These are phyloP conservation scores for Psidium friedrichsthalianum DNA, from an alignment of 345 rosid genomes.

Conservation along the genomic window DNA sequence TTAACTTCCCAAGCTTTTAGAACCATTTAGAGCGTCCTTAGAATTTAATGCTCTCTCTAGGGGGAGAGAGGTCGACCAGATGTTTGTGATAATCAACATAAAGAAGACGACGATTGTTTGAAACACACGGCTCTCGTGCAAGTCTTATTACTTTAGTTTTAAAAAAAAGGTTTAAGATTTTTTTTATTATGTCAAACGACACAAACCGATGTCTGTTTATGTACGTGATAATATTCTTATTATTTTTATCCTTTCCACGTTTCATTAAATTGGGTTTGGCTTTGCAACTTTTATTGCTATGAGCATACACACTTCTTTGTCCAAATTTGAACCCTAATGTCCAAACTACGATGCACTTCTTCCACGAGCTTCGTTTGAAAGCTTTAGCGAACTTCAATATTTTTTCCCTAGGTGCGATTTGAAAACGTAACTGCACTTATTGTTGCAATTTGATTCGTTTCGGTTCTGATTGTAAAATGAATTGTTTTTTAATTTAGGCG, in stretches of 20 bases:
- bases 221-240: neutral
- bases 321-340: too few relatives aligned
- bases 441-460: too few relatives aligned
- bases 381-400: neutral
- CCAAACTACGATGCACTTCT: neutral
- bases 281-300: neutral
- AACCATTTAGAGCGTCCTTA: too few relatives aligned
- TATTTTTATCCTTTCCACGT: neutral
- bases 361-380: neutral
- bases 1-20: too few relatives aligned
- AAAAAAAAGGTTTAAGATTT: neutral
- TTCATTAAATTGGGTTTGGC: neutral
- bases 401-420: too few relatives aligned
- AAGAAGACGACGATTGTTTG: too few relatives aligned
- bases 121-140: too few relatives aligned
- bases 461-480: too few relatives aligned
- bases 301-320: neutral
- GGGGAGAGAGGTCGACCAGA: neutral
- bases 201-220: neutral
- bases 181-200: neutral
- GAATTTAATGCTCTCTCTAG: neutral
- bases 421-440: too few relatives aligned
- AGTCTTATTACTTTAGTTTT: fast-evolving
- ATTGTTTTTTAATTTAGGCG: too few relatives aligned
- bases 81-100: neutral